Base-by-base conservation (phyloP, 164 flowering plant species). In the Vitis amurensis region DNA sequence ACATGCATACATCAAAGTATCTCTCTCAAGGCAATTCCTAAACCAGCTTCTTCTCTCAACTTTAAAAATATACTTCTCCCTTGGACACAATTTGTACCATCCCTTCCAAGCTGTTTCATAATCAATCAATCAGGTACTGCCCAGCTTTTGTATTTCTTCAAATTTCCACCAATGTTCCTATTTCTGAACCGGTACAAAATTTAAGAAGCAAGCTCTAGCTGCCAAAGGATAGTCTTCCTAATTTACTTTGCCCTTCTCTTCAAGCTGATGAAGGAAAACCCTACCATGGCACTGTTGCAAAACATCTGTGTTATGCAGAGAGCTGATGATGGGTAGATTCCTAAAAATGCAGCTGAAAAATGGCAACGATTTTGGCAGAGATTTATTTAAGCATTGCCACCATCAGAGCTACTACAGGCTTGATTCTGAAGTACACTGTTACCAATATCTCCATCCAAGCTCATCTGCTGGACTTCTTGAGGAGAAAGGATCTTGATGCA, bases 401-500 rank as follows among this genome's bases (percentile, higher is more conserved):
- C 91, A 70, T 91, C 97, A 1, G 99, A 92, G 77, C 98, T 91
- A 76, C 99, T 94, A 74, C 97, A 90, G 31, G 97, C 94, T 82
- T 93, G 99, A 80, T 91, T 91, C 27, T 80, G 86, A 72, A 94
- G 91, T 8, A 82, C 81, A 47, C 67, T 67, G 67, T 75, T 84
- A 15, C 96, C 97, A 62, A 91, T 79, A 73, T 91, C 97, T 56
- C 93, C 98, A 78, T 92, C 99, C 80, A 91, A 77, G 76, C 99
- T 94, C 99, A 94, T 92, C 66, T 89, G 92, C 75, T 91, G 97
- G 31, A 92, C 99, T 85, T 95, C 99, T 76, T 90, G 94, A 50
- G 99, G 97, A 23, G 98, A 93, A 52, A 95, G 80, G 58, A 95
- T 95, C 83, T 84, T 93, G 74, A 95, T 90, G 82, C 89, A 84